Conservation (phyloP, 495 filamentous ascomycete genomes). For the Neurospora cerealis region DNA sequence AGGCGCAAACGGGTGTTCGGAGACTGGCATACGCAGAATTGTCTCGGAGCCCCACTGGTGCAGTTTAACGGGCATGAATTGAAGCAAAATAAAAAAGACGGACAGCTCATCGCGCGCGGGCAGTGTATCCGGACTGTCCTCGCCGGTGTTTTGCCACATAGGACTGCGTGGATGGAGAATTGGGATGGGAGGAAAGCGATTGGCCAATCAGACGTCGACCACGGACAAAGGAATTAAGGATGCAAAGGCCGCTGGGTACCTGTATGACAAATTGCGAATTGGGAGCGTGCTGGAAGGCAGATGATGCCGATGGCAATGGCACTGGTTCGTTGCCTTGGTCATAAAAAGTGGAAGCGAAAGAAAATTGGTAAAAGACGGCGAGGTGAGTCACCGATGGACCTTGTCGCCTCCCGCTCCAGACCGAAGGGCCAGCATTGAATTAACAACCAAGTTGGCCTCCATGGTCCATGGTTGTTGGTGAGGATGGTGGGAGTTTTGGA, state of each 20-base stretch:
- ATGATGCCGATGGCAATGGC: background rate
- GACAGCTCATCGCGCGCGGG: background rate
- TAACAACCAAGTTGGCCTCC: background rate
- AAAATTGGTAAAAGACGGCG: background rate
- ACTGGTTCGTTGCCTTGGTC: background rate
- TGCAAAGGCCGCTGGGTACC: background rate
- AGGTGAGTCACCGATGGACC: background rate
- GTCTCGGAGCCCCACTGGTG: background rate
- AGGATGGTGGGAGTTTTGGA: background rate
- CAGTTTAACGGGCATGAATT: background rate
- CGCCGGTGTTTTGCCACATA: background rate
- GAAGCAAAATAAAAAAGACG: background rate
- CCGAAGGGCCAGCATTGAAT: background rate
- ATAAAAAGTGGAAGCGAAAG: background rate
- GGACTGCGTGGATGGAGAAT: background rate
- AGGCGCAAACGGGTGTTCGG: background rate
- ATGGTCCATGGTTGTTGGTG: background rate
- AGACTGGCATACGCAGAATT: background rate
- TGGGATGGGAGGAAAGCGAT: background rate
- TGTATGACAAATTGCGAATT: background rate
- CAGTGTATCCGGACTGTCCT: background rate
- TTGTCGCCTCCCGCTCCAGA: background rate
- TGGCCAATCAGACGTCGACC: background rate
- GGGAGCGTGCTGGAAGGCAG: background rate
- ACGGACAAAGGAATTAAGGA: background rate